phyloP scores from a whole-genome alignment of 768 basidiomycete genomes.

The Xerocomus brunneocitrinus region DNA sequence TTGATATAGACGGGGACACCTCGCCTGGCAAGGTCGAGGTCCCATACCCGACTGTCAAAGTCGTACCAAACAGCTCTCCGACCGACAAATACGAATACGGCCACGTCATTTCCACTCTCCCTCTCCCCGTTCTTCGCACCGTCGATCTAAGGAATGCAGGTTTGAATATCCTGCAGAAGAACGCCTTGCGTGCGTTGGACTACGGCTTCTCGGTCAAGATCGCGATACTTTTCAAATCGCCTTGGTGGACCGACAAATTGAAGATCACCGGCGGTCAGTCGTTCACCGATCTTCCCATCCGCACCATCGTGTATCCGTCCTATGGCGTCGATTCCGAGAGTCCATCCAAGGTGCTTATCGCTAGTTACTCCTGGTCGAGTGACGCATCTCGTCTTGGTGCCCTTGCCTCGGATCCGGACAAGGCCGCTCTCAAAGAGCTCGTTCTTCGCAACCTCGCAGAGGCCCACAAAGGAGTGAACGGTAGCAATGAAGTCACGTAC shows the following conservation, averaged over 20 bases:
- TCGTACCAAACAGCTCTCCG: not conserved
- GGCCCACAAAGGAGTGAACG: not conserved
- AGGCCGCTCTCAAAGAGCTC: slow-evolving; percentile 23
- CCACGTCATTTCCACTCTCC: slow-evolving; percentile 41
- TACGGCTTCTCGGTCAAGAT: slow-evolving; percentile 40
- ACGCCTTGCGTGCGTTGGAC: slow-evolving; percentile 35
- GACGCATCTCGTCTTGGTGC: slow-evolving; percentile 37
- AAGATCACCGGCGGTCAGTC: slow-evolving; percentile 39
- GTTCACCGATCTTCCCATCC: slow-evolving; percentile 38
- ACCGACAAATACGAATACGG: slow-evolving; percentile 19
- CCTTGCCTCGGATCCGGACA: slow-evolving; percentile 21
- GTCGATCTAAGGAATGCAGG: slow-evolving; percentile 29
- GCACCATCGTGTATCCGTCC: slow-evolving; percentile 43
- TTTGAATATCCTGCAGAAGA: slow-evolving; percentile 29
- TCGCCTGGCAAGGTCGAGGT: not conserved
- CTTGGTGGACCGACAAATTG: slow-evolving; percentile 40
- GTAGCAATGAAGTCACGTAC: too few species aligned
- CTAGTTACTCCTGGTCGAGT: slow-evolving; percentile 38
- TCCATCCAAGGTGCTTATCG: slow-evolving; percentile 33
- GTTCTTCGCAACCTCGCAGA: slow-evolving; percentile 24
- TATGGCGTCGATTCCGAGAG: slow-evolving; percentile 26
- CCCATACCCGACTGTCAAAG: not conserved
- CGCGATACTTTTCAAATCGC: slow-evolving; percentile 37
- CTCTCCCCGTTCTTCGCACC: slow-evolving; percentile 34
- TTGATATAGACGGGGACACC: not conserved